Conservation (phyloP, 129 eudicot genomes). For the Daucus carota region DNA sequence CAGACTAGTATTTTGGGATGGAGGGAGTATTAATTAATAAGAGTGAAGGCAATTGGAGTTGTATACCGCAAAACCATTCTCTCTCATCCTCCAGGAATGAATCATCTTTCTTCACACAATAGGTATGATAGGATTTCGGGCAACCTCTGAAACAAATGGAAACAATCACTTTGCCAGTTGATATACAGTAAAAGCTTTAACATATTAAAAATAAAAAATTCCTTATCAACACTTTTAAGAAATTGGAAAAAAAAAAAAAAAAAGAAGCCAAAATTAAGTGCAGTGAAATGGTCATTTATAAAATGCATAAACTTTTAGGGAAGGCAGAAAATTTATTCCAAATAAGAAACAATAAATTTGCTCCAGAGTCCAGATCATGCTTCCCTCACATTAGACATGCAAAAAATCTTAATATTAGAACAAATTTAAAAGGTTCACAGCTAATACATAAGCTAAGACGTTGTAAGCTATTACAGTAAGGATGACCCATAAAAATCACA, state of each 20-base stretch:
- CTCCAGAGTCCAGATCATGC: accelerated
- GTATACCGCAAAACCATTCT: conserved; percentile 63
- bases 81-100: conserved; percentile 29
- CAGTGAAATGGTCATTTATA: neutral
- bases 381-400: neutral
- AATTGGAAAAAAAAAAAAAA: no score
- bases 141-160: conserved; percentile 53
- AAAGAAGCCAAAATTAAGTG: neutral
- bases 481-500: neutral
- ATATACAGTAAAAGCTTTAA: neutral
- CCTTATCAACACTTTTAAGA: neutral
- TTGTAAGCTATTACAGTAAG: neutral
- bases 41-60: neutral
- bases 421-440: neutral
- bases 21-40: neutral
- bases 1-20: no score
- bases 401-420: neutral
- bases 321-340: neutral
- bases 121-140: conserved; percentile 60
- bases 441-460: neutral
- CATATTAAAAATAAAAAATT: neutral
- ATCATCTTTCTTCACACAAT: conserved; percentile 52
- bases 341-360: neutral
- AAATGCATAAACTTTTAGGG: neutral
- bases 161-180: neutral